Conservation (phyloP, 2,329 filamentous ascomycete species). For the Colletotrichum karsti region DNA sequence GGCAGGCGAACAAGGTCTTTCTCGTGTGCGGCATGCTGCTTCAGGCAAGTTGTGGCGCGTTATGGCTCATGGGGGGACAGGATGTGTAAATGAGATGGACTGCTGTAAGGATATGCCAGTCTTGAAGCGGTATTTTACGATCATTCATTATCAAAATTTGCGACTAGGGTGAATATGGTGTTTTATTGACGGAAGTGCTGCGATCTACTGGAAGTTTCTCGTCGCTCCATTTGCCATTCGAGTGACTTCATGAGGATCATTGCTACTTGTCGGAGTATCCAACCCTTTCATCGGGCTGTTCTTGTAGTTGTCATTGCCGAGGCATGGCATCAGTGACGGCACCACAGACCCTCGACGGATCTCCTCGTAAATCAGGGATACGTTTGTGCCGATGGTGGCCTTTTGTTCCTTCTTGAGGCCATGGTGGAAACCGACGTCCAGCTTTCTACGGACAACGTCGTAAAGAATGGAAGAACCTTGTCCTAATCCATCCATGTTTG, state of each 20-base stretch:
- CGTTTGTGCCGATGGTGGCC: constrained; percentile 42
- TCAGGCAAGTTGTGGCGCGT: constrained; percentile 35
- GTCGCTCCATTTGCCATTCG: no score
- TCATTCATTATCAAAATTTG: no score
- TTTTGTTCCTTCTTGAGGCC: constrained; percentile 40
- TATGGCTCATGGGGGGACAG: constrained; percentile 33
- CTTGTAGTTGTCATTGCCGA: background rate
- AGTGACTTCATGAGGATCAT: no score
- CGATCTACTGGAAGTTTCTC: no score
- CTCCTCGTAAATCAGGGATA: constrained; percentile 40
- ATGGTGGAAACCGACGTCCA: constrained; percentile 39
- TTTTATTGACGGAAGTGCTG: no score
- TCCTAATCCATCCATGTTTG: constrained; percentile 33
- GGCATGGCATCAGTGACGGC: constrained; percentile 3
- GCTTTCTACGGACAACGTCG: constrained; percentile 37
- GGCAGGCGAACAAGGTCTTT: constrained; percentile 39
- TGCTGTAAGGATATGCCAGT: no score
- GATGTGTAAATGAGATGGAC: constrained; percentile 4
- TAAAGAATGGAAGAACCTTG: constrained; percentile 40
- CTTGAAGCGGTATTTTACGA: no score
- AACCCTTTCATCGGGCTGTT: no score
- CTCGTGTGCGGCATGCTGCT: constrained; percentile 40
- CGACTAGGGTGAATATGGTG: no score
- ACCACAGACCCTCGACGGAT: constrained; percentile 13
- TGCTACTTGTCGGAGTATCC: background rate